Evolutionary conservation across 1,139 yeast species (phyloP), one percentile per base, ranked within the genome.

Genomic region (Yamadazyma aaseri): DNA sequence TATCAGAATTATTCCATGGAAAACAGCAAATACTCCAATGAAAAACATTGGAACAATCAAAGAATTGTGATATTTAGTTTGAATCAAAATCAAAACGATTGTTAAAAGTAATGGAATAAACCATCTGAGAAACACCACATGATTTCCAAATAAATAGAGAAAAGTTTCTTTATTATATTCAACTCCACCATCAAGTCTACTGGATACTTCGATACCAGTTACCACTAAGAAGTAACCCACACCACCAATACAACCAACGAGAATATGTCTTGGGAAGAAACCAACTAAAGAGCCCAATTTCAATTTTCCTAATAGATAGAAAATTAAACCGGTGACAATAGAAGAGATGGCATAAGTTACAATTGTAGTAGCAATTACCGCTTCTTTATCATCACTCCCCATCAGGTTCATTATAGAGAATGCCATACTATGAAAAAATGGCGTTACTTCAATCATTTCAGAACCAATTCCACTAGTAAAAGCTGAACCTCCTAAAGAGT

Each of bases 361-460:
- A 18, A 92, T 79, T 0, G 97, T 87, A 0, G 98, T 92, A 1
- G 97, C 81, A 24, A 92, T 68, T 9, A 92, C 76, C 6, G 77
- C 80, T 20, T 81, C 80, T 14, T 74, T 69, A 23, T 69, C 61
- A 9, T 56, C 38, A 12, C 66, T 75, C 2, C 81, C 79, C 54
- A 85, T 64, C 17, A 78, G 74, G 4, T 59, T 57, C 51, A 80
- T 64, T 29, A 92, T 81, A 4, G 83, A 70, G 16, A 76, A 65
- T 0, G 97, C 97, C 96, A 92, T 90, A 3, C 95, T 76, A 53
- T 92, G 98, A 67, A 92, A 92, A 56, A 92, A 92, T 1, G 98
- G 98, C 1, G 97, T 95, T 14, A 92, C 90, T 58, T 92, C 98
- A 46, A 92, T 92, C 98, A 92, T 92, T 62, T 92, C 98, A 3